Evolutionary conservation across 306 rosid genomes (phyloP), one percentile per base, ranked within the genome.

Genomic region (Ormosia emarginata): DNA sequence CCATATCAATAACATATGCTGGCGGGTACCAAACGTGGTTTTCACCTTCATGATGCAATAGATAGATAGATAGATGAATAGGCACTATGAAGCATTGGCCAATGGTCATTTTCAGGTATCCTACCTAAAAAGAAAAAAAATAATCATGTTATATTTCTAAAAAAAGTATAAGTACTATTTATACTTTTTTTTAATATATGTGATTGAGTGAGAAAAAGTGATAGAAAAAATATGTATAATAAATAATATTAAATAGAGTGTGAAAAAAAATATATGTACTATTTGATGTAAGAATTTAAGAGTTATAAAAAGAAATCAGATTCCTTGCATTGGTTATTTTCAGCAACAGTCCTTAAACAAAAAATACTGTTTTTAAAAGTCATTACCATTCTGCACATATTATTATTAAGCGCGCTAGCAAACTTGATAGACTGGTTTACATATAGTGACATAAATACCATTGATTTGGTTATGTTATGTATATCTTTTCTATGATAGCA

Each of bases 381-480:
- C 30, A 17, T 79, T 59, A 56, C 81, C 46, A 34, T 56, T 68
- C 6, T 50, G 41, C 17, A 12, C 62, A 29, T 64, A 80, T 71
- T 49, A 72, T 18, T 64, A 65, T 53, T n/a, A 53, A 36, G 40
- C n/a, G n/a, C n/a, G n/a, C 39, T 49, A 39, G 64, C 2, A 71
- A 67, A 47, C 59, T 50, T 47, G 36, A 50, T 77, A 39, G 59
- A 77, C 73, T 76, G 39, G 71, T 46, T 33, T 82, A 30, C 33
- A 39, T 50, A 59, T 59, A 11, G 8, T 77, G 86, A 70, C 79
- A 83, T 53, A 77, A 70, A 83, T 71, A 63, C 63, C 34, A 82
- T 70, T 61, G n/a, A n/a, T n/a, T n/a, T n/a, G n/a, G n/a, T n/a
- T n/a, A n/a, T n/a, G n/a, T n/a, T n/a, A n/a, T n/a, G n/a, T n/a